phyloP scores from a whole-genome alignment of 2,329 filamentous ascomycete species.

The Botrytis sinoallii region DNA sequence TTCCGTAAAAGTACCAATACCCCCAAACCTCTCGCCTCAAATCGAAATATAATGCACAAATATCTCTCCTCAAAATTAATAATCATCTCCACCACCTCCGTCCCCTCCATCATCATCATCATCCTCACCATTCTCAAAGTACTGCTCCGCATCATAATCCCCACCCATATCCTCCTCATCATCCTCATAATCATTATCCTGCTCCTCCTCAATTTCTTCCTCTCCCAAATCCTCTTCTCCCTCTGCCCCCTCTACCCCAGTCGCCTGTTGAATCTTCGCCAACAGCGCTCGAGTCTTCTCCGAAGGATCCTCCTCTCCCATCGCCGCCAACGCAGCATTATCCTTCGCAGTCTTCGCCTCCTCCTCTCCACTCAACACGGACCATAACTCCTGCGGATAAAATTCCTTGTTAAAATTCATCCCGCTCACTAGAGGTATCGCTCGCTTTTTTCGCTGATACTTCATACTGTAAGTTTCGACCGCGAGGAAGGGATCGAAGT shows the following conservation, averaged over 20 bases:
- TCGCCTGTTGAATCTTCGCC: slow-evolving; percentile 30
- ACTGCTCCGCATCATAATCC: slow-evolving; percentile 63
- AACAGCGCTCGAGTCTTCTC: slow-evolving; percentile 26
- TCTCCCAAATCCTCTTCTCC: slow-evolving; percentile 42
- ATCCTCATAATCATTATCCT: slow-evolving; percentile 48
- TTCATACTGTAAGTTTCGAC: slow-evolving; percentile 59
- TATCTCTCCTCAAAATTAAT: slow-evolving; percentile 16
- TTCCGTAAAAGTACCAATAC: background rate
- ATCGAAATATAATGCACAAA: background rate
- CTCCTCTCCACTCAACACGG: slow-evolving; percentile 46
- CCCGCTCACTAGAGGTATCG: slow-evolving; percentile 51
- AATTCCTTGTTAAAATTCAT: slow-evolving; percentile 54
- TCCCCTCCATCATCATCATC: slow-evolving; percentile 43
- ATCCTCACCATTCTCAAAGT: slow-evolving; percentile 58
- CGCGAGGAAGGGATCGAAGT: slow-evolving; percentile 59
- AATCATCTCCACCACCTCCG: slow-evolving; percentile 39
- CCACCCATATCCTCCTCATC: slow-evolving; percentile 59
- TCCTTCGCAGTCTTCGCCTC: slow-evolving; percentile 35
- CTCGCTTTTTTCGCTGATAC: slow-evolving; percentile 54
- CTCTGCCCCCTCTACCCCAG: slow-evolving; percentile 40
- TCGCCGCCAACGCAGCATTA: slow-evolving; percentile 33
- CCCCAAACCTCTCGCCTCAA: background rate
- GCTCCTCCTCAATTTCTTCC: slow-evolving; percentile 42
- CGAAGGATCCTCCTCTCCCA: slow-evolving; percentile 34
- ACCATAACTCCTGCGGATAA: slow-evolving; percentile 58